Evolutionary conservation across 805 yeast genomes (phyloP).

Genomic region (Pichia pseudocactophila): DNA sequence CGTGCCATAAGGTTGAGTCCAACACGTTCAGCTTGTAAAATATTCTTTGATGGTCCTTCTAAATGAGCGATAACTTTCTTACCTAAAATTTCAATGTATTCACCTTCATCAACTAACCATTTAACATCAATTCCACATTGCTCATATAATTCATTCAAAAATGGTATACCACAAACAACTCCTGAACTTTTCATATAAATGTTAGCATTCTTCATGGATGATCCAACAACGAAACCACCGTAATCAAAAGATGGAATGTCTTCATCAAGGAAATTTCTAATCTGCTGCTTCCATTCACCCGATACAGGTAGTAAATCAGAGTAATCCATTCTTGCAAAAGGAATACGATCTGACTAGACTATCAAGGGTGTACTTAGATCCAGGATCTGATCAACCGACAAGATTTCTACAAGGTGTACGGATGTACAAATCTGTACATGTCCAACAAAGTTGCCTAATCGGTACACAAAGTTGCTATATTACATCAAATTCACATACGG

Average conservation of each 20-base stretch:
- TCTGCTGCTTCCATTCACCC: conserved; percentile 75
- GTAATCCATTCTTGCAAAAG: too few relatives aligned
- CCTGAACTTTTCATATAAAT: conserved; percentile 78
- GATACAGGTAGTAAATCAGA: conserved; percentile 56
- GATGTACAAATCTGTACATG: too few relatives aligned
- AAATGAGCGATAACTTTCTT: conserved; percentile 72
- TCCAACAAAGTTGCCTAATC: too few relatives aligned
- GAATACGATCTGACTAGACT: too few relatives aligned
- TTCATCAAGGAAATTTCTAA: conserved; percentile 69
- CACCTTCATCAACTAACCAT: conserved; percentile 74
- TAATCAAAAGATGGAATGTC: conserved; percentile 92
- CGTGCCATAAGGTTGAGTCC: conserved; percentile 77
- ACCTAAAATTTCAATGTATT: conserved; percentile 35
- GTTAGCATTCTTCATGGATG: conserved; percentile 58
- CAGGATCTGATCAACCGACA: too few relatives aligned
- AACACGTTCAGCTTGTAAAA: conserved; percentile 77
- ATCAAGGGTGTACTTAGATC: too few relatives aligned
- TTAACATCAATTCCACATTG: conserved; percentile 66
- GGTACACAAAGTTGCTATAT: too few relatives aligned
- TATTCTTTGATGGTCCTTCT: conserved; percentile 70
- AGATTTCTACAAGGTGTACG: too few relatives aligned
- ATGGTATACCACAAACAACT: conserved; percentile 77
- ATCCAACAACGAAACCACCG: conserved; percentile 94
- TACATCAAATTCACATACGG: conserved; percentile 5
- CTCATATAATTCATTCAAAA: conserved; percentile 72